These are phyloP conservation scores for Leccinum disarticulatum DNA, from an alignment of 768 basidiomycete species.

Conservation along the genomic window DNA sequence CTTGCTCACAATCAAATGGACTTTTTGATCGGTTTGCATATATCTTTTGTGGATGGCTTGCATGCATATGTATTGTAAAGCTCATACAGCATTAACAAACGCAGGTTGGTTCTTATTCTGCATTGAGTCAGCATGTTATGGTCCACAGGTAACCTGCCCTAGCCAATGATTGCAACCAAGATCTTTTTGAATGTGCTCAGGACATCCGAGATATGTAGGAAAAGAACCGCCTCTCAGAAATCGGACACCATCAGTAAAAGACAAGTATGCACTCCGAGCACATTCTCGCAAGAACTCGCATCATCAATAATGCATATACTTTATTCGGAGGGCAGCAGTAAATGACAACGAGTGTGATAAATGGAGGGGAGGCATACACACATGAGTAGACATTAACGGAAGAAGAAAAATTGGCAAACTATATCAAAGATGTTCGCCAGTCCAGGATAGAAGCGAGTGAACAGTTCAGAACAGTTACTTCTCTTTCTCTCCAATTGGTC, in stretches of 20 bases:
- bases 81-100: too few species aligned
- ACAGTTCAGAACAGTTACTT: slow-evolving; percentile 18
- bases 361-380: slow-evolving; percentile 4
- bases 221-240: background rate
- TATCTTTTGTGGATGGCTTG: too few species aligned
- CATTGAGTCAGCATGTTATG: too few species aligned
- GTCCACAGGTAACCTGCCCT: too few species aligned
- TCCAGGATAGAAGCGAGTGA: background rate
- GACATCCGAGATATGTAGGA: background rate
- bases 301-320: slow-evolving; percentile 8
- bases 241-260: background rate
- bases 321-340: slow-evolving; percentile 20
- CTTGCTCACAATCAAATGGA: too few species aligned
- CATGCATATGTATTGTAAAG: too few species aligned
- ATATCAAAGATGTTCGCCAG: slow-evolving; percentile 22
- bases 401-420: slow-evolving; percentile 7
- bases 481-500: slow-evolving; percentile 19
- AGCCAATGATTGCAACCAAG: background rate
- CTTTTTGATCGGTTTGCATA: too few species aligned
- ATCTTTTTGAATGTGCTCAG: background rate
- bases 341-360: slow-evolving; percentile 19
- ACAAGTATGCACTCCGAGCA: background rate
- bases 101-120: too few species aligned
- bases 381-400: slow-evolving; percentile 20
- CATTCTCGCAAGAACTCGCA: background rate